Evolutionary conservation across 148 eudicot species (phyloP).

Genomic region (Rhododendron williamsianum): DNA sequence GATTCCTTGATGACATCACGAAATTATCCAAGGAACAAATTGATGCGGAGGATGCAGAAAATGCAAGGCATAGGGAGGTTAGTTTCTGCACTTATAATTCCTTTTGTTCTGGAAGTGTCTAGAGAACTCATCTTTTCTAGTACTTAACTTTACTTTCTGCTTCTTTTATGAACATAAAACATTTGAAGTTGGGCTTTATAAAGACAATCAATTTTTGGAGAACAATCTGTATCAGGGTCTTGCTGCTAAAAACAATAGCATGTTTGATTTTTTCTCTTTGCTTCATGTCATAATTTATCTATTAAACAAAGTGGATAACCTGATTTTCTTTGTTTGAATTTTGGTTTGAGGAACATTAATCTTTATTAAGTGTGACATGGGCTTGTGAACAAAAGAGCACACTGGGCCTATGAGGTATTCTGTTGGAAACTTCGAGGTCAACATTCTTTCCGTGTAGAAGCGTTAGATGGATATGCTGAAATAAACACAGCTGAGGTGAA

Average conservation of each 20-base stretch:
- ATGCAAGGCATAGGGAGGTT: constrained; percentile 53
- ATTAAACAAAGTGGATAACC: neutral
- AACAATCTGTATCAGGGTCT: neutral
- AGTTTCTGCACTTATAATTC: neutral
- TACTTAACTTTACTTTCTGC: neutral
- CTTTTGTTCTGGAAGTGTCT: neutral
- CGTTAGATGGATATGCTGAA: neutral
- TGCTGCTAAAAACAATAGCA: neutral
- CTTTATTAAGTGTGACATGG: neutral
- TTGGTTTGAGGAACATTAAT: neutral
- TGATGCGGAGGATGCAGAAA: constrained; percentile 58
- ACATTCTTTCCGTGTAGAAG: neutral
- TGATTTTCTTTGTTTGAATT: neutral
- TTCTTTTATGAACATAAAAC: neutral
- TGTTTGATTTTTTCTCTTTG: neutral
- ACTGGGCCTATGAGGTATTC: neutral
- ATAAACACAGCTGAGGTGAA: neutral
- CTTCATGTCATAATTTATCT: neutral
- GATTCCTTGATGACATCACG: constrained; percentile 38
- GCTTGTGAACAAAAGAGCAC: neutral
- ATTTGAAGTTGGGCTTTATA: neutral
- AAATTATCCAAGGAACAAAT: constrained; percentile 50
- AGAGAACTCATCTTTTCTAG: neutral
- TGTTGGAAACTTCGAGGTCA: neutral
- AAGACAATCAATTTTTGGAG: neutral